Conservation (phyloP, 495 filamentous ascomycete genomes). For the Penicillium arizonense region DNA sequence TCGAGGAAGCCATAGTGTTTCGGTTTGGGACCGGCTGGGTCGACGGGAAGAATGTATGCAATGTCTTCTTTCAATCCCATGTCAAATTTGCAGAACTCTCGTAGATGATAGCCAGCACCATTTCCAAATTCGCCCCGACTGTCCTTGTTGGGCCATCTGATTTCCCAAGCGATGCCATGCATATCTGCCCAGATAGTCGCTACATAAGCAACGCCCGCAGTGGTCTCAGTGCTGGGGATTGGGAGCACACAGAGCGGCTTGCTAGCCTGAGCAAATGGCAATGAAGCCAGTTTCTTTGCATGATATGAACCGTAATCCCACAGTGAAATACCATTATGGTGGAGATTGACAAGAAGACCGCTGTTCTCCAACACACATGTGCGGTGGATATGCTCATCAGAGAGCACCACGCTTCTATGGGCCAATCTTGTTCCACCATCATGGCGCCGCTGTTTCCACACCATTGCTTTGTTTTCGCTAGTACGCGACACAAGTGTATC, state of each 20-base stretch:
- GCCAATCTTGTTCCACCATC: conserved; percentile 51
- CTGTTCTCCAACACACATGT: conserved; percentile 74
- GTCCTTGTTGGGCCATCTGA: conserved; percentile 42
- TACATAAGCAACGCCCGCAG: conserved; percentile 56
- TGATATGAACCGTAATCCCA: conserved; percentile 69
- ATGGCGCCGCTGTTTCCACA: conserved; percentile 70
- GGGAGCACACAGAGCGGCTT: conserved; percentile 82
- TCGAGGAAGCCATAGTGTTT: conserved; percentile 80
- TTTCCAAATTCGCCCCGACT: conserved; percentile 19
- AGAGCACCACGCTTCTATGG: conserved; percentile 68
- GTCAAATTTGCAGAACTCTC: conserved; percentile 69
- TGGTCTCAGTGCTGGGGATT: conserved; percentile 62
- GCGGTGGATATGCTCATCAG: conserved; percentile 75
- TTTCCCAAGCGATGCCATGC: conserved; percentile 83
- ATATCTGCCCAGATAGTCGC: conserved; percentile 82
- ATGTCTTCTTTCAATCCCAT: conserved; percentile 72
- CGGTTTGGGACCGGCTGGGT: conserved; percentile 76
- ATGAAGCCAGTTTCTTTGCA: conserved; percentile 55
- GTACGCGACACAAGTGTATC: conserved; percentile 80
- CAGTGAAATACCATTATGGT: conserved; percentile 70
- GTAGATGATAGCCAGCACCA: conserved; percentile 42
- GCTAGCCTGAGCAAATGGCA: conserved; percentile 59
- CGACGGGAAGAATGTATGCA: conserved; percentile 82
- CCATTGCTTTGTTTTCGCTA: conserved; percentile 70
- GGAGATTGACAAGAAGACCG: conserved; percentile 77